phyloP scores from a whole-genome alignment of 331 rosid genomes.

The Acacia concinna region DNA sequence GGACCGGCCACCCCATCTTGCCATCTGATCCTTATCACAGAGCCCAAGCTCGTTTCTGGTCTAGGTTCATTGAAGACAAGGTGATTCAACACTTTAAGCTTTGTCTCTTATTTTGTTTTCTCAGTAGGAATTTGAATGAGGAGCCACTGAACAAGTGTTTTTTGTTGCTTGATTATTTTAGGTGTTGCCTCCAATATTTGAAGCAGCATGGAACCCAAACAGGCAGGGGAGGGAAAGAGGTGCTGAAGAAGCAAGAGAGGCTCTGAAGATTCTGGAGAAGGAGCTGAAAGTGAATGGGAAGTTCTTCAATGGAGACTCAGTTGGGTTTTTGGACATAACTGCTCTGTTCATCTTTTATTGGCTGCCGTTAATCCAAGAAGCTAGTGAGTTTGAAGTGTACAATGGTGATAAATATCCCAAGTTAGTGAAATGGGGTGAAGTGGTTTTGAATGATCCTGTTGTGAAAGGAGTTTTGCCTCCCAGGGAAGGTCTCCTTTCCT shows the following conservation, averaged over 20 bases:
- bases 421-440: background rate
- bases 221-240: background rate
- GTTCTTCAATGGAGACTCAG: background rate
- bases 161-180: background rate
- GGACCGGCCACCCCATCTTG: slow-evolving; percentile 11
- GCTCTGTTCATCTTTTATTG: background rate
- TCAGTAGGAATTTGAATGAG: background rate
- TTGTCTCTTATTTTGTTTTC: background rate
- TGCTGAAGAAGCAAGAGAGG: background rate
- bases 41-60: background rate
- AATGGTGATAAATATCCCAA: background rate
- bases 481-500: background rate
- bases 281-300: background rate
- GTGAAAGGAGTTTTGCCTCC: background rate
- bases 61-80: background rate
- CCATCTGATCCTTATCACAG: slow-evolving; percentile 14
- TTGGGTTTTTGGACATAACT: background rate
- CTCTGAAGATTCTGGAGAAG: background rate
- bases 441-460: background rate
- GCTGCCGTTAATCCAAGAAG: background rate
- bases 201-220: background rate
- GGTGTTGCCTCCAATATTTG: background rate
- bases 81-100: background rate
- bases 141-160: background rate
- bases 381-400: background rate